Evolutionary conservation across 495 filamentous ascomycete species (phyloP).

Genomic region (Podospora pseudocomata): DNA sequence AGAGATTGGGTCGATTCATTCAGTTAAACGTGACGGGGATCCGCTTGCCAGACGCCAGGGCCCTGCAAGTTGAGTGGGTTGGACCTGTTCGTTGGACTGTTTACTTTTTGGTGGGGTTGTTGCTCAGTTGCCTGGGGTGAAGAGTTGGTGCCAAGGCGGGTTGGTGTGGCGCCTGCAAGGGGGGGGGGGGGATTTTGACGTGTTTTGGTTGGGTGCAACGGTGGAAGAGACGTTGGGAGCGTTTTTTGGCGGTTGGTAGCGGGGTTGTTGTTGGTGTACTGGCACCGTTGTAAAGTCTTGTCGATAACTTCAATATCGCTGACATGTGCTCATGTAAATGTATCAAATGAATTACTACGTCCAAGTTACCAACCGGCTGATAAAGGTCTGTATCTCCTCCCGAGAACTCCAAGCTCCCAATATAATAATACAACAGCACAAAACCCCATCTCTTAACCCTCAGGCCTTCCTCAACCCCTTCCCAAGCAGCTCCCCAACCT

Average conservation of each 20-base stretch:
- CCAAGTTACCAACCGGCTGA: too few species aligned
- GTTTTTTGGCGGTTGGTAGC: too few species aligned
- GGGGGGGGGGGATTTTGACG: background rate
- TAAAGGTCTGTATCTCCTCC: too few species aligned
- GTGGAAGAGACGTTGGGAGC: too few species aligned
- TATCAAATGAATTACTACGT: too few species aligned
- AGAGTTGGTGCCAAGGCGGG: background rate
- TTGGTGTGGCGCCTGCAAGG: background rate
- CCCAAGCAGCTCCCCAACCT: conserved; percentile 49
- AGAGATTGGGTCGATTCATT: background rate
- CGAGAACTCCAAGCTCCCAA: too few species aligned
- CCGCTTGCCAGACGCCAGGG: background rate
- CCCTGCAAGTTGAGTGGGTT: too few species aligned
- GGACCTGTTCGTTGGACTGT: background rate
- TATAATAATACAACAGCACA: background rate
- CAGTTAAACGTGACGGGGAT: background rate
- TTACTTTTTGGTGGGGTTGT: conserved; percentile 17
- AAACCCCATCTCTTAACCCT: too few species aligned
- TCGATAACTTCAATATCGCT: background rate
- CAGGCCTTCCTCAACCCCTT: conserved; percentile 36
- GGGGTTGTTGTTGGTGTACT: too few species aligned
- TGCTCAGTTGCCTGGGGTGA: conserved; percentile 30
- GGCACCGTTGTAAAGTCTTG: background rate
- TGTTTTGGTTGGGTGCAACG: background rate
- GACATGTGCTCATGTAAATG: background rate